These are phyloP conservation scores for Eucalyptus regnans DNA, from an alignment of 345 rosid species.

Conservation along the genomic window DNA sequence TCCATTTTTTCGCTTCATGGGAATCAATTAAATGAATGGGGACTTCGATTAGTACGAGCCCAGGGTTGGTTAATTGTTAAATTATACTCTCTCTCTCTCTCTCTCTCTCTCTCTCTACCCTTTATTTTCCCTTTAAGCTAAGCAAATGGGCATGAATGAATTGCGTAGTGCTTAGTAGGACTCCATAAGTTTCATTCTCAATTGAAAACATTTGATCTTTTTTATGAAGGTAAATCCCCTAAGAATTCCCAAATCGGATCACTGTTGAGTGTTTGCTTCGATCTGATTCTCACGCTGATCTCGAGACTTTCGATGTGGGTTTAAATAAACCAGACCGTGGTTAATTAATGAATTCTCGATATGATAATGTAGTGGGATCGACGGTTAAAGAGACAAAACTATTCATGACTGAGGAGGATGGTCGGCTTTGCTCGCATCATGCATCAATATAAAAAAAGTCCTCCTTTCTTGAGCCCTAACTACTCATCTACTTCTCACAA, in stretches of 20 bases:
- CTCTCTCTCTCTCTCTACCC: background rate
- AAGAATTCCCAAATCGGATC: background rate
- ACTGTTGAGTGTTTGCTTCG: background rate
- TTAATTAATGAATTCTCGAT: background rate
- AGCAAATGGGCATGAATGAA: background rate
- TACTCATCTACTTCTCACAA: background rate
- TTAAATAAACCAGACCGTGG: rapidly evolving
- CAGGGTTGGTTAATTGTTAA: background rate
- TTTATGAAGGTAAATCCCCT: background rate
- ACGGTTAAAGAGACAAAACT: background rate
- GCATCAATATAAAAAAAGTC: background rate
- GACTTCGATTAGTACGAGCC: background rate
- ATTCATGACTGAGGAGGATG: background rate
- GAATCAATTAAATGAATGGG: background rate
- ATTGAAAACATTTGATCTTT: background rate
- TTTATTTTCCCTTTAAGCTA: background rate
- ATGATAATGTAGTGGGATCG: background rate
- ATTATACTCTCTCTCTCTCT: background rate
- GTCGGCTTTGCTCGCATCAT: rapidly evolving
- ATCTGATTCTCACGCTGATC: background rate
- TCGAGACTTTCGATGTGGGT: rapidly evolving
- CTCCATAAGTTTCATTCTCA: background rate
- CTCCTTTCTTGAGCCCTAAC: background rate
- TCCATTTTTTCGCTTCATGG: background rate
- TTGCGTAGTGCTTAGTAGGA: background rate